Evolutionary conservation across 805 yeast species (phyloP), one percentile per base, ranked within the genome.

Genomic region (Candida sakaeoensis): DNA sequence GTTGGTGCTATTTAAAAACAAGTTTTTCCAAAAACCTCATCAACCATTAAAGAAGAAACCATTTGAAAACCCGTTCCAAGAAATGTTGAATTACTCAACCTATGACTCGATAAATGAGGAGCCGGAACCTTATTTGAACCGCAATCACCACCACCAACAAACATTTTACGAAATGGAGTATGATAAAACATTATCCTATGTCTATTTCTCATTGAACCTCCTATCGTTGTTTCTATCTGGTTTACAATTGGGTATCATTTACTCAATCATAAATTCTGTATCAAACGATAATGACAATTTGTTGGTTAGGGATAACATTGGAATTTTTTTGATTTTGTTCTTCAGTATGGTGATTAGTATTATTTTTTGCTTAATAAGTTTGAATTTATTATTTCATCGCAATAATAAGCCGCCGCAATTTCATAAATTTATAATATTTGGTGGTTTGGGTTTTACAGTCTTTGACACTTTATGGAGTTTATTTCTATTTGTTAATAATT

Each of bases 161-260:
- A n/a, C 25, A 1, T 50, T 55, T 31, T 59, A 63, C 42, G 58
- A 59, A 43, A 36, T 44, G 6, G 67, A 66, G 43, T 64, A 64
- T 46, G 72, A 68, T 49, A 52, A 55, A 38, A 57, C 63, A 2
- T 47, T 68, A 14, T 53, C 72, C 8, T 58, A 57, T 40, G 52
- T 65, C 26, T 65, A 65, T 51, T 61, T 66, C 44, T 51, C 63
- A 18, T 60, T 65, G 33, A 57, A 57, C 40, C 52, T 63, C 31
- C 50, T 60, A n/a, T 54, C 68, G 21, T 46, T 61, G 3, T 65
- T 68, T 46, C 57, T 67, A 17, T 56, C 68, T 5, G 69, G 71
- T 7, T 56, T 68, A 14, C 68, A 63, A 40, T 48, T 65, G 18
- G 74, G 73, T 5, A 64, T 68, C 24, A 53, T 67, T 8, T 63